Percentiles rank a stretch among this genome's conserved stretches.
phyloP scores from a whole-genome alignment of 179 eudicot species.

The Sideroxylon spinosum region DNA sequence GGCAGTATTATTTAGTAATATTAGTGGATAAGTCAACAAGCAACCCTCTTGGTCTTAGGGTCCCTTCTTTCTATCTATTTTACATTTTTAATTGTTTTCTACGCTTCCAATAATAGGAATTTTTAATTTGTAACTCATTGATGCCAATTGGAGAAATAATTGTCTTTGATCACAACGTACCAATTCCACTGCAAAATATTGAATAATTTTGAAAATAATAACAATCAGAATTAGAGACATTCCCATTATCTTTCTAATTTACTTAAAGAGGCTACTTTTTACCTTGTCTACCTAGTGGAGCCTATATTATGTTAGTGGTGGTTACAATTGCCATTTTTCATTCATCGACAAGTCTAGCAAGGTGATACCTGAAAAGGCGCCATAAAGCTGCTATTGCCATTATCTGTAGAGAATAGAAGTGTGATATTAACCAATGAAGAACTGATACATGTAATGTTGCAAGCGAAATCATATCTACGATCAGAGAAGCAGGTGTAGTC shows the following conservation, averaged over 20 bases:
- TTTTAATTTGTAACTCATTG: background rate
- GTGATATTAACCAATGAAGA: slow-evolving; percentile 65
- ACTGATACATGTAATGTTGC: slow-evolving; percentile 59
- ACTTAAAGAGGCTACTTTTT: background rate
- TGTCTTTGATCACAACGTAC: background rate
- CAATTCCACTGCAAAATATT: background rate
- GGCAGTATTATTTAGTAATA: too few relatives aligned
- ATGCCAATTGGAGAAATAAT: background rate
- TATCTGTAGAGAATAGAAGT: slow-evolving; percentile 74
- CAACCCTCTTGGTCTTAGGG: too few relatives aligned
- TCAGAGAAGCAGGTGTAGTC: slow-evolving; percentile 68
- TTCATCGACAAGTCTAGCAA: background rate
- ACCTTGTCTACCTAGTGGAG: background rate
- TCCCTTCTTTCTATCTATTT: background rate
- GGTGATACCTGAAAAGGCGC: slow-evolving; percentile 87
- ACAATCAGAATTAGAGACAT: background rate
- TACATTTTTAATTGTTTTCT: too few relatives aligned
- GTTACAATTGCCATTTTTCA: background rate
- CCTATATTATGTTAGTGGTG: background rate
- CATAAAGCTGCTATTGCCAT: slow-evolving; percentile 80
- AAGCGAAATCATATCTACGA: slow-evolving; percentile 54
- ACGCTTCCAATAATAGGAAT: background rate
- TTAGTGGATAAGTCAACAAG: too few relatives aligned
- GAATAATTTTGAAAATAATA: background rate
- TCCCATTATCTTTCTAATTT: background rate